phyloP scores from a whole-genome alignment of 805 yeast genomes.

The Grigorovia transvaalensis region DNA sequence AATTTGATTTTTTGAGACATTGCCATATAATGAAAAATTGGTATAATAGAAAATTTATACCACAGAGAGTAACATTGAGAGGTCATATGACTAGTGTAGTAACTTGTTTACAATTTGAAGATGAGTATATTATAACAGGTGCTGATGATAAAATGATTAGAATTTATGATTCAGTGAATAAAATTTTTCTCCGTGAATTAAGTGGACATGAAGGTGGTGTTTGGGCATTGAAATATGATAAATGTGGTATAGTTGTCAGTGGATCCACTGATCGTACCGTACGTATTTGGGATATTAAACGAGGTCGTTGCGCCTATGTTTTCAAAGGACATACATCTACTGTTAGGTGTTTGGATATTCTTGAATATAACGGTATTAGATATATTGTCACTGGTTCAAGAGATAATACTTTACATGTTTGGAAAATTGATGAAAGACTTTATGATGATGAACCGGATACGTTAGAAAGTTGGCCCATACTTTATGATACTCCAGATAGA shows the following conservation, averaged over 20 bases:
- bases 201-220: slow-evolving; percentile 96
- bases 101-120: slow-evolving; percentile 89
- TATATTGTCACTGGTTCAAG: slow-evolving; percentile 72
- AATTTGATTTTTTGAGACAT: slow-evolving; percentile 43
- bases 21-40: slow-evolving; percentile 78
- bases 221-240: slow-evolving; percentile 91
- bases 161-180: slow-evolving; percentile 68
- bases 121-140: slow-evolving; percentile 82
- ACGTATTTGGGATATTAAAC: slow-evolving; percentile 81
- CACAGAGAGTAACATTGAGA: slow-evolving; percentile 52
- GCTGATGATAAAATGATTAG: slow-evolving; percentile 80
- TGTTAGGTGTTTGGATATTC: slow-evolving; percentile 80
- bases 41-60: slow-evolving; percentile 64
- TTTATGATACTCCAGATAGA: slow-evolving; percentile 27
- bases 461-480: slow-evolving; percentile 35
- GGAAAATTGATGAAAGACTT: slow-evolving; percentile 54
- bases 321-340: slow-evolving; percentile 90
- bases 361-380: slow-evolving; percentile 57
- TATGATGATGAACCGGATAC: slow-evolving; percentile 70
- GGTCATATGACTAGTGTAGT: slow-evolving; percentile 79
- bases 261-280: slow-evolving; percentile 94
- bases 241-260: slow-evolving; percentile 60
- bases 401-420: slow-evolving; percentile 72
- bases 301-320: slow-evolving; percentile 82
- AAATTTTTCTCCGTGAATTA: slow-evolving; percentile 49